phyloP scores from a whole-genome alignment of 768 basidiomycete genomes.

The Trametes punicea region DNA sequence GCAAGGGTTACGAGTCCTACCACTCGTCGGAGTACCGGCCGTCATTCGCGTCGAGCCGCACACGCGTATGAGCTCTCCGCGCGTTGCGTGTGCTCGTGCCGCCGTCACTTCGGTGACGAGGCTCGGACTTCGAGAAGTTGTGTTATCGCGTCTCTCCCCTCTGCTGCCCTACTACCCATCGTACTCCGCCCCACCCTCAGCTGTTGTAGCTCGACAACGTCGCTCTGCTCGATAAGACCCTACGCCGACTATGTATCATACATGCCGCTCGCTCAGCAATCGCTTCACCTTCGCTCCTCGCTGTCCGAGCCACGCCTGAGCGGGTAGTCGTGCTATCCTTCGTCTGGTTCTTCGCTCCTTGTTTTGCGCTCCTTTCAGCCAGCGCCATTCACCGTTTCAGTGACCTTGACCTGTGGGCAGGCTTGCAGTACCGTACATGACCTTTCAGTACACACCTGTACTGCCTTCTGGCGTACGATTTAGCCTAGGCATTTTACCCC shows the following conservation, averaged over 20 bases:
- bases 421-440: neutral
- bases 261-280: neutral
- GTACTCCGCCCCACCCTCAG: neutral
- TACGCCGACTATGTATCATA: constrained; percentile 7
- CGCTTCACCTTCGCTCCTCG: neutral
- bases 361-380: neutral
- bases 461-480: too few relatives aligned
- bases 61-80: constrained; percentile 2
- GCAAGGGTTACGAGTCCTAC: constrained; percentile 4
- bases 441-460: too few relatives aligned
- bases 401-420: constrained; percentile 13
- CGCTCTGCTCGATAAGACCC: neutral
- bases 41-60: constrained; percentile 15
- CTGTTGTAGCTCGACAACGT: constrained; percentile 1
- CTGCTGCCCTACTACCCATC: neutral
- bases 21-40: constrained; percentile 7
- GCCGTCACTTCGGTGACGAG: constrained; percentile 20
- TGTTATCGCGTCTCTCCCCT: constrained; percentile 6
- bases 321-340: neutral
- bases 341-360: neutral
- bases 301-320: neutral
- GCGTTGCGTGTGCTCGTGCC: neutral
- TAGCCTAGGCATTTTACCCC: constrained; percentile 1
- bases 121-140: constrained; percentile 23
- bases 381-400: neutral